These are phyloP conservation scores for Erigeron philadelphicus DNA, from an alignment of 140 eudicot species.

Conservation along the genomic window DNA sequence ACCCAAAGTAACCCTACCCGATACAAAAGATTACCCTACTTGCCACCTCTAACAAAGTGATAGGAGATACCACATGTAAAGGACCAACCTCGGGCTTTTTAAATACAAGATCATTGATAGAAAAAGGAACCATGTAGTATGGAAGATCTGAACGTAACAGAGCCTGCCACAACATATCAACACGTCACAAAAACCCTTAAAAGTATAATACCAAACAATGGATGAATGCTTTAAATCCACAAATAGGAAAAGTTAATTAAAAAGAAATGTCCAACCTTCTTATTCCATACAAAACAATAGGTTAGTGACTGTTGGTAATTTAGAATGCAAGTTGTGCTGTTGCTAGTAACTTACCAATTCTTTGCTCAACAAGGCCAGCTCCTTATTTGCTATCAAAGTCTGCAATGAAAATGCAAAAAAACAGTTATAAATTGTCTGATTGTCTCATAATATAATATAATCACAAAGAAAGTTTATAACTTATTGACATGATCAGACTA, in stretches of 20 bases:
- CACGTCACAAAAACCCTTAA: not conserved
- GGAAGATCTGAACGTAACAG: constrained; percentile 94
- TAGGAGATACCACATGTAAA: not conserved
- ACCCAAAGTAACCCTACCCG: not conserved
- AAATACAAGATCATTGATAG: constrained; percentile 57
- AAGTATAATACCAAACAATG: not conserved
- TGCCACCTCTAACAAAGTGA: constrained; percentile 9
- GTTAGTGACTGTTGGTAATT: constrained; percentile 10
- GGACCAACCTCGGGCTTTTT: constrained; percentile 75
- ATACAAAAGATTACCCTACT: not conserved
- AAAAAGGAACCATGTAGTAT: constrained; percentile 78
- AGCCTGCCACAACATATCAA: constrained; percentile 49
- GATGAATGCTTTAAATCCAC: not conserved
- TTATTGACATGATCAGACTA: not conserved
- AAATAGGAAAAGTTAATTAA: not conserved
- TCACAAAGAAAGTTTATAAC: constrained; percentile 6
- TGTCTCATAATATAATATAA: constrained; percentile 7
- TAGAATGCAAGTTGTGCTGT: constrained; percentile 1
- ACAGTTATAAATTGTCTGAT: not conserved
- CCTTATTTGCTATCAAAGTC: constrained; percentile 69
- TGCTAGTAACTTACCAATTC: constrained; percentile 58
- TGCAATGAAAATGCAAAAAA: constrained; percentile 23
- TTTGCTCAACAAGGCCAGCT: constrained; percentile 83
- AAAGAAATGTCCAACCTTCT: not conserved
- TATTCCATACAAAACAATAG: not conserved